phyloP scores from a whole-genome alignment of 495 filamentous ascomycete genomes.

The Aspergillus saccharolyticus region DNA sequence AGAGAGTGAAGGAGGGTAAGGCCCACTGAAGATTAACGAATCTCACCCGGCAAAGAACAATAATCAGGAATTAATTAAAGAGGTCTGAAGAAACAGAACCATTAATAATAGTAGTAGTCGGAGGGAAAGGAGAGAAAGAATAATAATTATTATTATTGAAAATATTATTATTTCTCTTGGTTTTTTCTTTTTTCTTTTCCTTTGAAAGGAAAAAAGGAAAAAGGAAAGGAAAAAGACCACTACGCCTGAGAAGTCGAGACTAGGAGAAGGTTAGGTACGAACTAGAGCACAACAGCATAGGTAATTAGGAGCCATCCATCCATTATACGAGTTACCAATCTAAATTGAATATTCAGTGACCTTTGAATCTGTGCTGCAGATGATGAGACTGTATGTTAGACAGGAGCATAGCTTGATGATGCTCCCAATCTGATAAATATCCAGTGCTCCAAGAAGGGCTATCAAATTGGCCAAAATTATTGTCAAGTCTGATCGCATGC shows the following conservation, averaged over 20 bases:
- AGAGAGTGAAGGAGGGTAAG: background rate
- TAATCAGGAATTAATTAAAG: conserved; percentile 1
- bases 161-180: too few species aligned
- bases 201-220: background rate
- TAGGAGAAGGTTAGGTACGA: background rate
- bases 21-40: conserved; percentile 2
- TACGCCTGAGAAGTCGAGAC: background rate
- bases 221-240: background rate
- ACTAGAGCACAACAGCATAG: background rate
- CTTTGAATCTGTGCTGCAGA: too few species aligned
- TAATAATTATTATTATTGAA: background rate
- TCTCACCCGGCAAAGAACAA: conserved; percentile 1
- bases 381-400: too few species aligned
- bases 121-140: background rate
- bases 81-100: background rate
- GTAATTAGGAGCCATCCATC: background rate
- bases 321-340: background rate
- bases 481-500: background rate
- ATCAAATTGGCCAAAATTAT: background rate
- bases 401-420: too few species aligned
- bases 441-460: background rate
- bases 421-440: too few species aligned
- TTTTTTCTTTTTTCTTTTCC: too few species aligned
- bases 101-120: conserved; percentile 6
- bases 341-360: background rate